phyloP scores from a whole-genome alignment of 129 eudicot genomes.

The Flaveria linearis region DNA sequence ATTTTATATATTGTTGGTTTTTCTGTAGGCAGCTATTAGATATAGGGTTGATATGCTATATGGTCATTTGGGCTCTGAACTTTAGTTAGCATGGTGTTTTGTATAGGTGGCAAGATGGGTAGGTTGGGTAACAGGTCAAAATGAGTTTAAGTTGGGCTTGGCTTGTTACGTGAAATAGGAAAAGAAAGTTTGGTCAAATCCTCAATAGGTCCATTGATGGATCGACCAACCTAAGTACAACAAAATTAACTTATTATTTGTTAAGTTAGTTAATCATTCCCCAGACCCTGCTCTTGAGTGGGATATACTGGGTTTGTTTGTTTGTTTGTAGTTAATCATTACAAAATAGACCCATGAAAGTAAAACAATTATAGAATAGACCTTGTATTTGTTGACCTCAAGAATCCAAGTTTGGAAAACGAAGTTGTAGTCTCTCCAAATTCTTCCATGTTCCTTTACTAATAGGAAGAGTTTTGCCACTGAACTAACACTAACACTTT shows the following conservation, averaged over 20 bases:
- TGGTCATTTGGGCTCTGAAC: background rate
- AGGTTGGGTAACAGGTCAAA: background rate
- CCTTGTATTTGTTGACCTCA: no score
- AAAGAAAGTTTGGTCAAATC: background rate
- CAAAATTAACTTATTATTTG: background rate
- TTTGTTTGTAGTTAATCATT: background rate
- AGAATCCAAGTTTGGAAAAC: no score
- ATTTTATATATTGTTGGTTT: background rate
- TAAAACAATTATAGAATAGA: no score
- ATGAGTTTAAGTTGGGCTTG: background rate
- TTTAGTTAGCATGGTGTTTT: background rate
- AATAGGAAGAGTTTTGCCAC: no score
- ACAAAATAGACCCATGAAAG: background rate
- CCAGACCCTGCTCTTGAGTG: no score
- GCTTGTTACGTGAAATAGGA: background rate
- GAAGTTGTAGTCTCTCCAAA: no score
- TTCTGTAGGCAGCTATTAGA: background rate
- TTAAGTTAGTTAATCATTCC: background rate
- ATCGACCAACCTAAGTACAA: background rate
- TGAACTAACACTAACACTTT: no score
- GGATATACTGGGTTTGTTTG: no score
- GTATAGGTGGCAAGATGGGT: background rate
- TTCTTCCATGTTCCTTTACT: no score
- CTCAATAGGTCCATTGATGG: background rate
- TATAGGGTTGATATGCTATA: background rate